Percentiles rank a stretch among this genome's conserved stretches.
These are phyloP conservation scores for Globisporangium nagaii DNA, from an alignment of 352 stramenopile genomes.

Conservation along the genomic window DNA sequence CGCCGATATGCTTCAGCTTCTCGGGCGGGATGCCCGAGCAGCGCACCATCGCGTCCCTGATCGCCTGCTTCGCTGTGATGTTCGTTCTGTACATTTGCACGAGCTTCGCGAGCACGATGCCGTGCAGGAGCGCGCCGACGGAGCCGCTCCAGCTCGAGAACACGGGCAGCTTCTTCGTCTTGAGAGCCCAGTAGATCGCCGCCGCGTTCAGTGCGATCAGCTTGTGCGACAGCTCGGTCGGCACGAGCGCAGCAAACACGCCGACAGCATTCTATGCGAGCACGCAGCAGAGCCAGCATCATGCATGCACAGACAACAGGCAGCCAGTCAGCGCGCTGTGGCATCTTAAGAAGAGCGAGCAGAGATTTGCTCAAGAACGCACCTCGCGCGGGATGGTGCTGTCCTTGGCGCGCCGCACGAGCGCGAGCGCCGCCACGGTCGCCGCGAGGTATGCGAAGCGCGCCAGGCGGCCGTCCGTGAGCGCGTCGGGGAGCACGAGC, in stretches of 20 bases:
- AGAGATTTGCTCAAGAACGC: no score
- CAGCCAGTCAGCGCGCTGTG: no score
- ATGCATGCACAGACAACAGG: background rate
- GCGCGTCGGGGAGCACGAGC: slow-evolving; percentile 9
- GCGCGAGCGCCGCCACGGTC: slow-evolving; percentile 8
- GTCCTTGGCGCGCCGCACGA: slow-evolving; percentile 14
- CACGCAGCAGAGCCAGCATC: background rate
- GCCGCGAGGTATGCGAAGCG: slow-evolving; percentile 11
- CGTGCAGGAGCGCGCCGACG: slow-evolving; percentile 37
- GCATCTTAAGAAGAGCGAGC: no score
- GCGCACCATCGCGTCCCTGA: slow-evolving; percentile 32
- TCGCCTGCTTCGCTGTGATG: slow-evolving; percentile 30
- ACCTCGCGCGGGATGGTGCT: slow-evolving; percentile 15
- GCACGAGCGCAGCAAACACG: slow-evolving; percentile 13
- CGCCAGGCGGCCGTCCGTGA: slow-evolving; percentile 5
- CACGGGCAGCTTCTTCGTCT: slow-evolving; percentile 33
- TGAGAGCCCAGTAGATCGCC: slow-evolving; percentile 40
- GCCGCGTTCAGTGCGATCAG: slow-evolving; percentile 38
- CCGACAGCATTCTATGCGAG: slow-evolving; percentile 2
- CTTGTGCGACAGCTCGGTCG: slow-evolving; percentile 59
- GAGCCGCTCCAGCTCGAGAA: slow-evolving; percentile 44
- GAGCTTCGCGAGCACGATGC: slow-evolving; percentile 41
- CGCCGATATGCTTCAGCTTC: slow-evolving; percentile 31
- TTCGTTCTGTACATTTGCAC: slow-evolving; percentile 39
- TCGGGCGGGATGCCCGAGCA: slow-evolving; percentile 23